A percentile compares a stretch with the other conserved stretches of the same genome.
Evolutionary conservation across 441 rosid species (phyloP).

Genomic region (Jatropha multifida): DNA sequence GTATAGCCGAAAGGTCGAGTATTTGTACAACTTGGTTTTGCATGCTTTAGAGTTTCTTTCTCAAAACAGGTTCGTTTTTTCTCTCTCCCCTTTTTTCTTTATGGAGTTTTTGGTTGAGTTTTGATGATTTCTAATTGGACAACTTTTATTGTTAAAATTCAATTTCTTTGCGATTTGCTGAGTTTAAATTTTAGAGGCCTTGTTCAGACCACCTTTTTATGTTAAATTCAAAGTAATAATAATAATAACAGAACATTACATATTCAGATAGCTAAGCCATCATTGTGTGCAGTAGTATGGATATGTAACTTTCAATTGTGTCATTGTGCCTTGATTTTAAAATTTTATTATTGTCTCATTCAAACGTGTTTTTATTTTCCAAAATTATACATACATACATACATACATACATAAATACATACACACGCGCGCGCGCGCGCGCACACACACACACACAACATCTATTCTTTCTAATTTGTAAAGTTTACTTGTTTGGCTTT

Average conservation of each 20-base stretch:
- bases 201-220: background rate
- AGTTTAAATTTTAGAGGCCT: background rate
- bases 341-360: background rate
- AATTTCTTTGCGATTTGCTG: background rate
- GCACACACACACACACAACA: too few relatives aligned
- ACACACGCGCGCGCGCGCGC: too few relatives aligned
- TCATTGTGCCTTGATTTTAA: background rate
- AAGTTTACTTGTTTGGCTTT: background rate
- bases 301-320: background rate
- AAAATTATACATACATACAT: background rate
- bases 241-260: too few relatives aligned
- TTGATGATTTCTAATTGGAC: background rate
- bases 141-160: background rate
- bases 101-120: background rate
- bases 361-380: background rate
- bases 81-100: background rate
- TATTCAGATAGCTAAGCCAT: background rate
- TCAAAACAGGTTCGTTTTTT: slow-evolving; percentile 51
- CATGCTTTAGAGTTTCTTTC: slow-evolving; percentile 91
- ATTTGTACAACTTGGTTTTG: slow-evolving; percentile 78
- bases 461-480: background rate
- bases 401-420: too few relatives aligned
- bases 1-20: slow-evolving; percentile 92
- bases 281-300: background rate
- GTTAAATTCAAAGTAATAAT: background rate